Evolutionary conservation across 179 eudicot genomes (phyloP), one percentile per base, ranked within the genome.

Genomic region (Actinidia arguta): DNA sequence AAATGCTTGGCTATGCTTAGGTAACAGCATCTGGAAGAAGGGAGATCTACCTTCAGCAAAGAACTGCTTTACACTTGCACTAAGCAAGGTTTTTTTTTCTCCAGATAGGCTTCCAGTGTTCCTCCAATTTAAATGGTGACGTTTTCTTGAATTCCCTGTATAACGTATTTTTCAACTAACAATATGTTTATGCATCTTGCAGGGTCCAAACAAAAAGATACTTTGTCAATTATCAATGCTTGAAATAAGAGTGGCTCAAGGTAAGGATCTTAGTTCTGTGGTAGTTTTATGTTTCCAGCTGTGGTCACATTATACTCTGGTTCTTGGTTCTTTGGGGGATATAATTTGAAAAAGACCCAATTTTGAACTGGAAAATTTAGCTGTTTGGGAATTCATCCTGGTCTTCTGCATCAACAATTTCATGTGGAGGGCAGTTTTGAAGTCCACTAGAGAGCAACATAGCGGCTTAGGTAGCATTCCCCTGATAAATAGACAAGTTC

Each of bases 11-110:
- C 87, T 93, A 83, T 93, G 94, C 82, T 88, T 96, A 55, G 99
- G 98, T 61, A 94, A 92, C 82, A 90, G 97, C 89, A 88, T 96
- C 75, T 96, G 99, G 99, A 96, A 96, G 89, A 96, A 93, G 85
- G 99, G 92, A 75, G 98, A 93, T 84, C 82, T 96, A 78, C 48
- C 84, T 75, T 86, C 93, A 31, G 93, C 98, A 24, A 94, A 86
- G 86, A 94, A 94, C 83, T 94, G 98, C 85, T 90, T 81, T 78
- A 89, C 85, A 70, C 90, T 90, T 80, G 99, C 98, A 68, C 79
- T 95, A 84, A 94, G 88, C 88, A 96, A 92, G 97, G 99, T 96
- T 71, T 68, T 72, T 13, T 54, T 76, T 52, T 54, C 4, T 36
- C 24, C 69, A 42, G 80, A 36, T 22, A 75, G 39, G 46, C 55